Evolutionary conservation across 495 filamentous ascomycete genomes (phyloP).

Genomic region (Lepidopterella palustris): DNA sequence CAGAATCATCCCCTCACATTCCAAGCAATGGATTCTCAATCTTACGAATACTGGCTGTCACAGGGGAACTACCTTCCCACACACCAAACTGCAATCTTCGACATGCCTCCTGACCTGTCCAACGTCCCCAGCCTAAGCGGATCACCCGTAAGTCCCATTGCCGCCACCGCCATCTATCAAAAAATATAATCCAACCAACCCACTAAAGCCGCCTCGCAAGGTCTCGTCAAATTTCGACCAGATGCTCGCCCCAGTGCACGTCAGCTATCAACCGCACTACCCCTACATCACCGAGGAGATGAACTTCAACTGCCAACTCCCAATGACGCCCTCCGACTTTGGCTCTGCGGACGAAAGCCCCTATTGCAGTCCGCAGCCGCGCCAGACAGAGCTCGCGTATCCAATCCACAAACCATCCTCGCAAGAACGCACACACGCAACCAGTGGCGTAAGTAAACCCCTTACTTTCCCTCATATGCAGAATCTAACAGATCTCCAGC

Average conservation of each 20-base stretch:
- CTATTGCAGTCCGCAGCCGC: constrained; percentile 28
- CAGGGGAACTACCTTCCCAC: constrained; percentile 24
- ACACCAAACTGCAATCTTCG: constrained; percentile 27
- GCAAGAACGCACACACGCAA: constrained; percentile 24
- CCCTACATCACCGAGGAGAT: constrained; percentile 22
- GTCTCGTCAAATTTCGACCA: constrained; percentile 28
- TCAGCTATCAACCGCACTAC: constrained; percentile 13
- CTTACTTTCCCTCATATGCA: neutral
- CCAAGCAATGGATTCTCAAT: constrained; percentile 27
- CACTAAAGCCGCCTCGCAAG: constrained; percentile 8
- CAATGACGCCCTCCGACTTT: constrained; percentile 30
- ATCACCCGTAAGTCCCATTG: constrained; percentile 24
- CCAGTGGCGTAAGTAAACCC: constrained; percentile 23
- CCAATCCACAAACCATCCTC: neutral
- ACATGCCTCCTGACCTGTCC: constrained; percentile 22
- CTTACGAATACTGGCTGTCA: constrained; percentile 27
- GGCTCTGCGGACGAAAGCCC: constrained; percentile 31
- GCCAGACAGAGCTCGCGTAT: constrained; percentile 9
- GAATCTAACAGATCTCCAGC: constrained; percentile 13
- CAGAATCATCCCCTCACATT: constrained; percentile 6
- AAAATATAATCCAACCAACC: neutral
- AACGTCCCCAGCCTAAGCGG: constrained; percentile 26
- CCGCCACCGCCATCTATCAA: neutral
- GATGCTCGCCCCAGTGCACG: constrained; percentile 19
- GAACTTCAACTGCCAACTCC: constrained; percentile 20